Evolutionary conservation across 768 basidiomycete species (phyloP), one percentile per base, ranked within the genome.

Genomic region (Termitomyces sp.): DNA sequence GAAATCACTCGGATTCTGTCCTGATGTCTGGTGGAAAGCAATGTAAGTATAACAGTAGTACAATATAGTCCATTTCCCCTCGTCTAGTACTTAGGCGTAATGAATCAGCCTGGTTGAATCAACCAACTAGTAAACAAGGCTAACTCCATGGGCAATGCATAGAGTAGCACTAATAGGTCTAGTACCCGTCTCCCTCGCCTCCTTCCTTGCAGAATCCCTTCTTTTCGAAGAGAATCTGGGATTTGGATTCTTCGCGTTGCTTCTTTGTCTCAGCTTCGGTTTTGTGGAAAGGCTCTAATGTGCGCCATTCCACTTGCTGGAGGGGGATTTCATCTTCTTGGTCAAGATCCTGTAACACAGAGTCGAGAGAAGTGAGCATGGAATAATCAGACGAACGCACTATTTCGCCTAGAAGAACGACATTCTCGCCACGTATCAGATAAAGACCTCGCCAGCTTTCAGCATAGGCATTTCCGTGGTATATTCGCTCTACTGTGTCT

Each of bases 341-440:
- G 70, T 98, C 94, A 57, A 97, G 81, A 66, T 97, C 95, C 94
- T 97, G 66, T 15, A 22, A 29, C 36, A 36, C 41, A 60, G 47
- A 52, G 41, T 41, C 31, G 49, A 32, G 33, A 13, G 15, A 29
- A 49, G 29, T 11, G 33, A 5, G 32, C 9, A 20, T 10, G 16
- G 32, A 29, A 29, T 10, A 31, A 32, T 36, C 12, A 13, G 12
- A 43, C 31, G 48, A 59, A 33, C 92, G 68, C 64, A 96, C 97
- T 58, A 99, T 91, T 80, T 99, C 97, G 35, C 97, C 97, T 20
- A 98, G 75, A 56, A 98, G 73, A 32, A 98, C 97, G 15, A 99
- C 97, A 68, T 99, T 99, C 78, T 99, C 97, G 46, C 97, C 97
- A 52, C 97, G 85, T 61, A 99, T 94, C 60, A 98, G 82, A 72